Evolutionary conservation across 345 rosid genomes (phyloP), one percentile per base, ranked within the genome.

Genomic region (Boechera retrofracta): DNA sequence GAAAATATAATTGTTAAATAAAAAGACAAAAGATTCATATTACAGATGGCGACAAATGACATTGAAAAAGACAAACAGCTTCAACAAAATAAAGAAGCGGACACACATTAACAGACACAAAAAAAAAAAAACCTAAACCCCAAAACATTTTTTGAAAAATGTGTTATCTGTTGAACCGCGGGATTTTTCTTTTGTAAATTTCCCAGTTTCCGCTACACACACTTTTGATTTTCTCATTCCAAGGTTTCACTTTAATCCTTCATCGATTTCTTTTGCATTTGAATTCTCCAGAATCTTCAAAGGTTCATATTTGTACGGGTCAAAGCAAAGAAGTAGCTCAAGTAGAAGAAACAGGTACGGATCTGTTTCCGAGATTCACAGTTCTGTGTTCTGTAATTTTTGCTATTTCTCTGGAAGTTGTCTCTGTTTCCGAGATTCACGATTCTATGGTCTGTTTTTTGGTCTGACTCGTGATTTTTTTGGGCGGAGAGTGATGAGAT

Each of bases 361-460:
- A 60, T 76, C 79, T 59, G 74, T 76, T 38, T 76, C 74, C 21
- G 26, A 63, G 51, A 41, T 59, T 64, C 71, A 42, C 42, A 63
- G 24, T 64, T 63, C 32, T 72, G 61, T 73, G 18, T 74, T 64
- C 9, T 65, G 29, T 66, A 35, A 15, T 71, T 48, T 44, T 59
- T 33, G n/a, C 24, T 44, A 16, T 21, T 12, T 61, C 6, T 28
- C 39, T 10, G 0, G 6, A 28, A 26, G 28, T 10, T 58, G 35
- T 67, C 28, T 51, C 31, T 15, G 16, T 49, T 39, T 47, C 7
- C 31, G 44, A 39, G 44, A 10, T 39, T 39, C 42, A 39, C 11
- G 12, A 3, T 9, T 39, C 42, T 39, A 10, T 39, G 42, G 42
- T 38, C 10, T 36, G 24, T 32, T 31, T 44, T 10, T 38, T 52